These are phyloP conservation scores for Penstemon davidsonii DNA, from an alignment of 257 asterid genomes.

Conservation along the genomic window DNA sequence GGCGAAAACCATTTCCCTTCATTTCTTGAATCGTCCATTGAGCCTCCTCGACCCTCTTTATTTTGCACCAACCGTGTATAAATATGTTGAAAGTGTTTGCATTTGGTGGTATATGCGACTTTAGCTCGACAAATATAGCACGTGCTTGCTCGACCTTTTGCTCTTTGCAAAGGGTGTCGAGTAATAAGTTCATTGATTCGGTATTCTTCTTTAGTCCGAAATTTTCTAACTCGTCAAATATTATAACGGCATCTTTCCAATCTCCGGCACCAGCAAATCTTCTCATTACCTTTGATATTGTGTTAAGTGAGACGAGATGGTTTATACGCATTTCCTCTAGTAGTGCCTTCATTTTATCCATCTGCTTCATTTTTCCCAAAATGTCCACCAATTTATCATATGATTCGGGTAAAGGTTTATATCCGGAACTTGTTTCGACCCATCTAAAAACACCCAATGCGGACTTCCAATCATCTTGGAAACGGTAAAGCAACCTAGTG, in stretches of 20 bases:
- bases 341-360: slow-evolving; percentile 63
- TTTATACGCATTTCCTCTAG: slow-evolving; percentile 50
- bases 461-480: slow-evolving; percentile 86
- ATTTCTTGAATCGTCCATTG: slow-evolving; percentile 90
- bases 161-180: slow-evolving; percentile 80
- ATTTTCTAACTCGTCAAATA: slow-evolving; percentile 57
- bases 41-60: slow-evolving; percentile 81
- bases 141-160: slow-evolving; percentile 67
- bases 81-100: slow-evolving; percentile 74
- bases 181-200: slow-evolving; percentile 73
- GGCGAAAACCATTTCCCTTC: slow-evolving; percentile 69
- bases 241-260: slow-evolving; percentile 69
- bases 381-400: slow-evolving; percentile 78
- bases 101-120: slow-evolving; percentile 61
- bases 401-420: slow-evolving; percentile 50
- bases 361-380: slow-evolving; percentile 74
- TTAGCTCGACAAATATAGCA: slow-evolving; percentile 55
- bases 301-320: slow-evolving; percentile 47
- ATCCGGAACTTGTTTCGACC: slow-evolving; percentile 53
- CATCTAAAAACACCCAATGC: slow-evolving; percentile 81
- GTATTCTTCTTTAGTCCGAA: slow-evolving; percentile 67
- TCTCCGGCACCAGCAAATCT: slow-evolving; percentile 75
- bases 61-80: slow-evolving; percentile 89
- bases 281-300: slow-evolving; percentile 74
- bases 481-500: slow-evolving; percentile 56